These are phyloP conservation scores for Sugiyamaella pinicola DNA, from an alignment of 1,139 yeast genomes.

Conservation along the genomic window DNA sequence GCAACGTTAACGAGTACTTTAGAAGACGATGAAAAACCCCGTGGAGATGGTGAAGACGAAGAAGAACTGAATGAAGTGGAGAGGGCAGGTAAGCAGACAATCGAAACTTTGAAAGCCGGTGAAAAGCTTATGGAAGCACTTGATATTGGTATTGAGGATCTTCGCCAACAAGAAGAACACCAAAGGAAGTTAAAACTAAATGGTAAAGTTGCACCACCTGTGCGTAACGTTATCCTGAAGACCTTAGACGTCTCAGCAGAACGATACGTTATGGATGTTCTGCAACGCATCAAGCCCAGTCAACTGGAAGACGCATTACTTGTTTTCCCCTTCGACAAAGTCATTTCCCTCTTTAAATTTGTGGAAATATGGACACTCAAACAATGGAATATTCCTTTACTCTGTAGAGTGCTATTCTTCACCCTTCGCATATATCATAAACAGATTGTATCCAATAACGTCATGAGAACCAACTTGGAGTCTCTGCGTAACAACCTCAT, in stretches of 20 bases:
- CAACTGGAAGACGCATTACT: slow-evolving; percentile 91
- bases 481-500: slow-evolving; percentile 40
- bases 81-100: slow-evolving; percentile 77
- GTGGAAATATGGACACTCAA: slow-evolving; percentile 73
- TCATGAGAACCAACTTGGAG: slow-evolving; percentile 44
- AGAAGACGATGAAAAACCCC: slow-evolving; percentile 59
- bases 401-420: slow-evolving; percentile 76
- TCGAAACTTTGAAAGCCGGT: slow-evolving; percentile 93
- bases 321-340: slow-evolving; percentile 86
- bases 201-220: slow-evolving; percentile 60
- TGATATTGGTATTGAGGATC: slow-evolving; percentile 76
- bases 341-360: slow-evolving; percentile 67
- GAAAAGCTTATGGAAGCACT: slow-evolving; percentile 91
- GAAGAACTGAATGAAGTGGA: slow-evolving; percentile 54
- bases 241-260: slow-evolving; percentile 75
- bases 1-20: slow-evolving; percentile 67
- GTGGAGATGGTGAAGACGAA: slow-evolving; percentile 41
- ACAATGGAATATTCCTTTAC: slow-evolving; percentile 56
- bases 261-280: slow-evolving; percentile 72
- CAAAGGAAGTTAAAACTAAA: slow-evolving; percentile 47
- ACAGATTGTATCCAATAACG: slow-evolving; percentile 53
- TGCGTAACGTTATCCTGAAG: slow-evolving; percentile 65
- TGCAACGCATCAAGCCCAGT: slow-evolving; percentile 71
- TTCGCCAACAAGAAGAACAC: slow-evolving; percentile 60
- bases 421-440: slow-evolving; percentile 71